phyloP scores from a whole-genome alignment of 1,284 basidiomycete genomes.

The Veloboletus limbatus region DNA sequence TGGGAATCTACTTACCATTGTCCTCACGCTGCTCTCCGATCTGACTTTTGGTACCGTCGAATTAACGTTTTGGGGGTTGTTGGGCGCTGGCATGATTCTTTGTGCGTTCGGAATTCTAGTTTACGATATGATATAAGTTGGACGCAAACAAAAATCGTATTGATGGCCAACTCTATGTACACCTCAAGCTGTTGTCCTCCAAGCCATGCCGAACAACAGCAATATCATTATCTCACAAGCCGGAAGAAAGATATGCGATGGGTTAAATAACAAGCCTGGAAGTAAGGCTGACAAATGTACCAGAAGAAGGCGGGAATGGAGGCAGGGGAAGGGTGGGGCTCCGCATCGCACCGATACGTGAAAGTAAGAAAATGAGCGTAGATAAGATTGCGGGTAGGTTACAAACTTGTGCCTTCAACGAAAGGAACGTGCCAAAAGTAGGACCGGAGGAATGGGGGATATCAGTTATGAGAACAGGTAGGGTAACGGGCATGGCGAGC shows the following conservation, averaged over 20 bases:
- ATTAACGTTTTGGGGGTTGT: slow-evolving; percentile 60
- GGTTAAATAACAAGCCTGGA: slow-evolving; percentile 34
- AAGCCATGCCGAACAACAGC: slow-evolving; percentile 17
- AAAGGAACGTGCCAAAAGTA: slow-evolving; percentile 27
- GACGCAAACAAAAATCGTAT: background rate
- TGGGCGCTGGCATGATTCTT: slow-evolving; percentile 69
- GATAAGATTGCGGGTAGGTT: slow-evolving; percentile 33
- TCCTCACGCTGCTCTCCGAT: slow-evolving; percentile 75
- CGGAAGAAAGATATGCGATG: slow-evolving; percentile 32
- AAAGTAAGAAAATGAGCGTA: slow-evolving; percentile 32
- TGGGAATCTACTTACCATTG: slow-evolving; percentile 79
- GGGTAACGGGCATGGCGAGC: slow-evolving; percentile 20
- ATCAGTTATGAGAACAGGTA: slow-evolving; percentile 32
- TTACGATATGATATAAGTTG: slow-evolving; percentile 57
- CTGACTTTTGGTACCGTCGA: slow-evolving; percentile 58
- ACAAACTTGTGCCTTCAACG: slow-evolving; percentile 33
- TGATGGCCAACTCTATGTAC: background rate
- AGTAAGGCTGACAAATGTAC: slow-evolving; percentile 22
- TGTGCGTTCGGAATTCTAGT: slow-evolving; percentile 70
- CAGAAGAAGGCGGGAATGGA: slow-evolving; percentile 8
- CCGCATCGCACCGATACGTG: slow-evolving; percentile 15
- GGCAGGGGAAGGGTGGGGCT: slow-evolving; percentile 7
- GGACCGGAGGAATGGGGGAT: slow-evolving; percentile 20
- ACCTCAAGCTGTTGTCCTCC: background rate
- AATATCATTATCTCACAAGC: slow-evolving; percentile 37